These are phyloP conservation scores for Paecilomyces formosus DNA, from an alignment of 2,329 filamentous ascomycete species.

Conservation along the genomic window DNA sequence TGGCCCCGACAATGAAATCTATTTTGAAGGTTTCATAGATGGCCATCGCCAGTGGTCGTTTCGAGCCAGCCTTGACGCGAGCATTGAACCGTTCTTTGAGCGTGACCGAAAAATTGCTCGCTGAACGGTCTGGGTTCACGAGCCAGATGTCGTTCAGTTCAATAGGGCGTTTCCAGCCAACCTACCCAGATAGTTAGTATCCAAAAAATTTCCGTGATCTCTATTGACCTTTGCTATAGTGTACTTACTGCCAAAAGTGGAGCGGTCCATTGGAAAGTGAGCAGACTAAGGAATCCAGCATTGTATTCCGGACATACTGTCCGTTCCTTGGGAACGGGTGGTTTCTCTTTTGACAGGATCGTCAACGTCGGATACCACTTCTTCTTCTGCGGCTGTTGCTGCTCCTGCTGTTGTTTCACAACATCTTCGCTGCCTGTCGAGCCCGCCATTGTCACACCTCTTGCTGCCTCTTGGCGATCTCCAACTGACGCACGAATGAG, in stretches of 20 bases:
- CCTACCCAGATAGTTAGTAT: slow-evolving; percentile 34
- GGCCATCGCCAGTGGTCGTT: slow-evolving; percentile 66
- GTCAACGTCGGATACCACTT: neutral
- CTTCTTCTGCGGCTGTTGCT: neutral
- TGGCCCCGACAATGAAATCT: slow-evolving; percentile 74
- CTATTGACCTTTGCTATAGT: neutral
- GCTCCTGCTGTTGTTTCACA: neutral
- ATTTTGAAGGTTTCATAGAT: slow-evolving; percentile 73
- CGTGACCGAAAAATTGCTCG: slow-evolving; percentile 57
- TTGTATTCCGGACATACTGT: slow-evolving; percentile 57
- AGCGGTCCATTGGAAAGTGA: slow-evolving; percentile 82
- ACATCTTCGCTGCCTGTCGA: neutral
- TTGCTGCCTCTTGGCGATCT: neutral
- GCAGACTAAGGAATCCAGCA: slow-evolving; percentile 62
- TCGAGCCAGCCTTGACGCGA: slow-evolving; percentile 57
- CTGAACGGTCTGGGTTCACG: slow-evolving; percentile 69
- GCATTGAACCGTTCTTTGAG: slow-evolving; percentile 61
- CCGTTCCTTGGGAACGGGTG: slow-evolving; percentile 47
- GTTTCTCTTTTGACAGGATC: slow-evolving; percentile 17
- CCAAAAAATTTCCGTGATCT: neutral
- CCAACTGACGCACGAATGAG: neutral
- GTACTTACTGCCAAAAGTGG: slow-evolving; percentile 65
- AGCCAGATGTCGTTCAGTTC: slow-evolving; percentile 75
- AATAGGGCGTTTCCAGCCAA: slow-evolving; percentile 73
- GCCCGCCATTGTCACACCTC: neutral